Conservation (phyloP, 176 grass and related monocot genomes). For the bread wheat (Triticum aestivum) region DNA sequence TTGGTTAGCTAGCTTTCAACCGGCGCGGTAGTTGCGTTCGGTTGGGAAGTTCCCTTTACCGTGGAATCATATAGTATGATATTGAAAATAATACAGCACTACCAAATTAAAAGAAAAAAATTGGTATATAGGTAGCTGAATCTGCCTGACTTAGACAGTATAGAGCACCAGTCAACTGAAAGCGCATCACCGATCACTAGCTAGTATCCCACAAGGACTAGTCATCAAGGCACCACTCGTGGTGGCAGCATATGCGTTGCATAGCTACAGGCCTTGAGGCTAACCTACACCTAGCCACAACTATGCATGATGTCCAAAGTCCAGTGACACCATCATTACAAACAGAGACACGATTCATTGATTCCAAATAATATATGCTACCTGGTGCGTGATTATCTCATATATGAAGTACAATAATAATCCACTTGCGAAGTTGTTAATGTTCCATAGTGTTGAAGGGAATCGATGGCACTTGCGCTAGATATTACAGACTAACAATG, state of each 20-base stretch:
- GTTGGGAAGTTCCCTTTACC: conserved; percentile 1
- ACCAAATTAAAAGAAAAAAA: background rate
- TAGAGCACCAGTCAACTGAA: background rate
- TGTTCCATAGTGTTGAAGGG: conserved; percentile 26
- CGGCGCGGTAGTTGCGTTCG: background rate
- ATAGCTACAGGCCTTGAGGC: background rate
- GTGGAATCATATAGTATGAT: background rate
- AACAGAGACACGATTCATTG: background rate
- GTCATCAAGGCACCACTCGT: background rate
- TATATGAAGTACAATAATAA: conserved; percentile 30
- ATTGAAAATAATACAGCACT: background rate
- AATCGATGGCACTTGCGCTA: conserved; percentile 33
- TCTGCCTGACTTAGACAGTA: background rate
- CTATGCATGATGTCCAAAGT: conserved; percentile 12
- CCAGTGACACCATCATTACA: conserved; percentile 3
- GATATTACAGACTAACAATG: conserved; percentile 25
- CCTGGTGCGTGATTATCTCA: conserved; percentile 43
- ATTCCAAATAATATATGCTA: conserved; percentile 35
- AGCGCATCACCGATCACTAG: background rate
- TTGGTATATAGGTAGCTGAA: conserved; percentile 1
- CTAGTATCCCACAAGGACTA: background rate
- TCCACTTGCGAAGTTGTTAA: conserved; percentile 38
- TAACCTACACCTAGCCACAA: background rate
- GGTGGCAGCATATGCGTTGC: conserved; percentile 5
- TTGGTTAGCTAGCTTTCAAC: background rate